Base-by-base conservation (phyloP, 2,329 filamentous ascomycete genomes). In the Penicillium sp. region DNA sequence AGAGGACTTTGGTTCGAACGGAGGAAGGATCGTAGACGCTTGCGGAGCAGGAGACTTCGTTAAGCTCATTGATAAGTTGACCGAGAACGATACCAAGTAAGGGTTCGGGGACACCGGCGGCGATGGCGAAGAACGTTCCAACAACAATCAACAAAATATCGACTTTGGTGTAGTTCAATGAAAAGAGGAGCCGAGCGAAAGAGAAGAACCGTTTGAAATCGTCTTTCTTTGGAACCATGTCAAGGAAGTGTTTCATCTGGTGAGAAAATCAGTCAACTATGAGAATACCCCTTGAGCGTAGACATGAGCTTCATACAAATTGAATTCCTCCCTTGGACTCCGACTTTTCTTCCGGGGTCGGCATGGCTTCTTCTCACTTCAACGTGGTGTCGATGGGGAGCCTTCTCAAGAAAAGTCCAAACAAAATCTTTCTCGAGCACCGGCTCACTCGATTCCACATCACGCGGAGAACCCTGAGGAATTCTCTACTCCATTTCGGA, bases 1-100 rank as follows among this genome's bases (percentile, higher is more conserved):
- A 68, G 66, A 88, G 69, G 42, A 90, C 81, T 64, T 84, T 87
- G 32, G 75, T 67, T 64, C 58, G 61, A 21, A 68, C 64, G 10
- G 56, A 60, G 8, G 57, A 59, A 16, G 56, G 10, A 3, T 57
- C 56, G 34, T 36, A 36, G 34, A n/a, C 34, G 13, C 13, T 36
- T 7, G 34, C 34, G 34, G 34, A 36, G 52, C 69, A 72, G n/a
- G 64, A 67, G 1, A 63, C 59, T 6, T 65, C 58, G 48, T 75
- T 75, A 36, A 75, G 56, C 21, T 73, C 69, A 49, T 76, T 70
- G 51, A 75, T 66, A n/a, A 76, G 62, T 44, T 75, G 64, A 49
- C 74, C 73, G 43, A 75, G 75, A 6, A 76, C 65, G 44, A 76
- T 73, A 3, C 67, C 72, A 14, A 76, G 67, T 2, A 76, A 52